Conservation (phyloP, 306 rosid species). For the Heteromeles arbutifolia region DNA sequence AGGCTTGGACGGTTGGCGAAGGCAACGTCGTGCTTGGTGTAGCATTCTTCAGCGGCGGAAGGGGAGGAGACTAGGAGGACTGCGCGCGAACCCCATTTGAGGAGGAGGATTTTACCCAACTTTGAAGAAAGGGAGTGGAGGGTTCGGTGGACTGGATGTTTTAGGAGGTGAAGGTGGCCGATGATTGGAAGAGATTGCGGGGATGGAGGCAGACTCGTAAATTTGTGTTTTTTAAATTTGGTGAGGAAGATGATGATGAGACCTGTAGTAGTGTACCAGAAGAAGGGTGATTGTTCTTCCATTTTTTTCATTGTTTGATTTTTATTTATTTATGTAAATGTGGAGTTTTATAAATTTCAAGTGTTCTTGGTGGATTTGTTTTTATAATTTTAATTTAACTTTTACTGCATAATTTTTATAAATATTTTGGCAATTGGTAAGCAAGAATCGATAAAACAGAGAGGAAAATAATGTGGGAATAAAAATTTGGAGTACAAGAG, state of each 20-base stretch:
- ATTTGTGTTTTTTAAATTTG: not conserved
- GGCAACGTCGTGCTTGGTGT: not conserved
- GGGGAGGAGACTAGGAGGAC: conserved; percentile 16
- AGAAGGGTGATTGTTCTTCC: not conserved
- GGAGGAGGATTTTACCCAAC: conserved; percentile 7
- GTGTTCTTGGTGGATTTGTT: not conserved
- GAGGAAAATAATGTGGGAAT: too few species aligned
- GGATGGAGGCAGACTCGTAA: not conserved
- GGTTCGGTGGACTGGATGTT: not conserved
- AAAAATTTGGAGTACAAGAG: too few species aligned
- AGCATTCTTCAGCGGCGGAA: conserved; percentile 18
- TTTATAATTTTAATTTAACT: too few species aligned
- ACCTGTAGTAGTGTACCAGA: not conserved
- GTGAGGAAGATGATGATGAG: not conserved
- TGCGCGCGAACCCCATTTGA: conserved; percentile 12
- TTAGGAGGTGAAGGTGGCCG: not conserved
- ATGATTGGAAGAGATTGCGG: not conserved
- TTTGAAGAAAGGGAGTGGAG: not conserved
- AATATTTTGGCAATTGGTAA: too few species aligned
- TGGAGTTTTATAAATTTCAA: not conserved
- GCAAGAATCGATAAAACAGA: too few species aligned
- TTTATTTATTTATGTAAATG: not conserved
- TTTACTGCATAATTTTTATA: too few species aligned
- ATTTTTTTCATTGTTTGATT: not conserved
- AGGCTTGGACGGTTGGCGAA: not conserved